Conservation (phyloP, 1,284 basidiomycete species). For the Chiua sp. region DNA sequence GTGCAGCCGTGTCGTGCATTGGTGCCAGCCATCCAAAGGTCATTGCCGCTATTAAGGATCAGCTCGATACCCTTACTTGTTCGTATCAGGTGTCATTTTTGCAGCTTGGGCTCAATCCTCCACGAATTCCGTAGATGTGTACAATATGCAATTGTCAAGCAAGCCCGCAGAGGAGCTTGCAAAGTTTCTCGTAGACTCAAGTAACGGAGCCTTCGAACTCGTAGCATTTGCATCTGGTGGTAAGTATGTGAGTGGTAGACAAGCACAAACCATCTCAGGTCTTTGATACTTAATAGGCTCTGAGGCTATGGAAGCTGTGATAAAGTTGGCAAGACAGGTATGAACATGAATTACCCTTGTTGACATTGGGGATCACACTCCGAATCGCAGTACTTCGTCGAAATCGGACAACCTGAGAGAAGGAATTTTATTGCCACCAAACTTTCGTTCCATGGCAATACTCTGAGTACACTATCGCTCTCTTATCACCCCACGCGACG, state of each 20-base stretch:
- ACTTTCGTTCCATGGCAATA: constrained; percentile 87
- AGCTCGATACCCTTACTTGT: constrained; percentile 79
- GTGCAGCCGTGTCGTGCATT: constrained; percentile 83
- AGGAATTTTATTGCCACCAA: constrained; percentile 81
- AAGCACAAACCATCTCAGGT: constrained; percentile 2
- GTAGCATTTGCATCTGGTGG: constrained; percentile 77
- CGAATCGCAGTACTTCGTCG: constrained; percentile 62
- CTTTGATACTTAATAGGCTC: constrained; percentile 54
- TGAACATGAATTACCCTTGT: too few species aligned
- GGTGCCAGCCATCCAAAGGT: constrained; percentile 79
- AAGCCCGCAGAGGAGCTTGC: constrained; percentile 81
- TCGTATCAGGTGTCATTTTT: constrained; percentile 28
- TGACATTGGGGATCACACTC: not conserved
- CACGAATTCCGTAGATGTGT: constrained; percentile 62
- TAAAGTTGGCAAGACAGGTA: constrained; percentile 82
- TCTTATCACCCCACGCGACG: constrained; percentile 69
- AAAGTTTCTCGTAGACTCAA: constrained; percentile 58
- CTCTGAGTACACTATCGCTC: constrained; percentile 70
- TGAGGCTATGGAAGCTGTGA: constrained; percentile 83
- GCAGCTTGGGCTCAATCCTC: constrained; percentile 4
- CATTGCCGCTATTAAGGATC: constrained; percentile 73
- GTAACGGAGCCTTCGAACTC: constrained; percentile 75
- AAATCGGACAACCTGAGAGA: constrained; percentile 70
- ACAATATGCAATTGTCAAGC: constrained; percentile 81
- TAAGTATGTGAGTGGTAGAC: constrained; percentile 22